Evolutionary conservation across 2,329 filamentous ascomycete species (phyloP), one percentile per base, ranked within the genome.

Genomic region (Beauveria scarabaeidicola): DNA sequence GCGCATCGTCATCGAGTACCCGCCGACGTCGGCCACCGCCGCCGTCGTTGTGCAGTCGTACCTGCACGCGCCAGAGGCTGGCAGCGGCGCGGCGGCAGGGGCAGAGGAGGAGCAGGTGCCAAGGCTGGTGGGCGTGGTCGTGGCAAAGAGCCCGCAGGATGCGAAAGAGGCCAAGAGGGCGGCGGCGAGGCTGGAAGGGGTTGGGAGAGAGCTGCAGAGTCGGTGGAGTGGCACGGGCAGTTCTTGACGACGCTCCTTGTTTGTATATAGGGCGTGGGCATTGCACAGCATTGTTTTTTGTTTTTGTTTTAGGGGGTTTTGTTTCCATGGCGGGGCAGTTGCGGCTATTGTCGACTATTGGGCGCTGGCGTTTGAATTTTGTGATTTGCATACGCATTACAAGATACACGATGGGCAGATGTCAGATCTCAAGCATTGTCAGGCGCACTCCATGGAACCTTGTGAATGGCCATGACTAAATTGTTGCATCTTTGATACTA

Each of bases 1-100:
- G 66, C 80, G 82, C 68, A 76, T 86, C 63, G 80, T 85, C 69
- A 77, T 85, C 67, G 82, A 85, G 67, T 81, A 81, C 67, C 73
- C 72, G 3, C 71, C 74, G 43, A 5, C 32, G 11, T 70, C 71
- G 52, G 75, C 55, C 47, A n/a, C 55, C 11, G 55, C 55, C 38
- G 70, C 75, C 63, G 69, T 77, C 52, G 69, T 78, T 48, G 66
- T 78, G 27, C 72, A 79, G 62, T 78, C 77, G 25, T 82, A 77
- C 66, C 68, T 81, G 62, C 75, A 77, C 60, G 36, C 27, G 74
- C 74, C 25, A 67, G 66, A 60, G 38, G 36, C 32, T 23, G 6
- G 15, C 15, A 3, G 8, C 29, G 15, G 17, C 17, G 41, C 40
- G 41, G 7, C 29, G 43, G 29, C 21, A 19, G 9, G 17, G 19